Base-by-base conservation (phyloP, 2,329 filamentous ascomycete species). In the Exophiala mesophila region DNA sequence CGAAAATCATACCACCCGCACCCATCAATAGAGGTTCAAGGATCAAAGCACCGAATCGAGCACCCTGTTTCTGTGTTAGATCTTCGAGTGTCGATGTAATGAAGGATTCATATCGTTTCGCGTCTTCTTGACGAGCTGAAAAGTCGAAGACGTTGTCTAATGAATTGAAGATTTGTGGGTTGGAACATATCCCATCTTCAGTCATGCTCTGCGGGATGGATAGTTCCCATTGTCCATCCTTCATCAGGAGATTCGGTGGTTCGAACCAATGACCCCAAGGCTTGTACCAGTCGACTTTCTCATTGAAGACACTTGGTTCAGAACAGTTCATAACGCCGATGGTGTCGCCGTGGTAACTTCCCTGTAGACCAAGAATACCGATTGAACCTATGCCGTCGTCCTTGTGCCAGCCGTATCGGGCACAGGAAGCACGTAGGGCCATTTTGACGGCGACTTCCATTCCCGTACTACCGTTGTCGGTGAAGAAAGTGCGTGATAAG, bases 321-420 rank as follows among this genome's bases (percentile, higher is more conserved):
- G 84, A 80, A 39, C 80, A 85, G 60, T 92, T 86, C 88, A 94
- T 92, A 0, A 85, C 85, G 0, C 87, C 87, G 34, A 94, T 88
- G 0, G 87, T 94, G 57, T 94, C 88, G 2, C 87, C 88, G 55
- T 94, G 88, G 55, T 94, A 94, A 52, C 83, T 85, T 0, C 85
- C 85, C 58, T 82, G 85, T 7, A 94, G 66, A 0, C 87, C 87
- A 3, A 94, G 60, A 2, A 92, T 77, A 3, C 77, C 77, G 8
- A 89, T 69, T 6, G 74, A 61, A 36, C 78, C 73, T 2, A 73
- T 66, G 10, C 67, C 68, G 13, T 73, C 66, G 28, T 72, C 67
- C 20, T 54, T 47, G 36, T 28, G 36, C 81, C 82, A 87, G 7
- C 72, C 75, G 50, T 88, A 88, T 6, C 83, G 71, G 29, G 74